A percentile compares a stretch with the other conserved stretches of the same genome.
phyloP scores from a whole-genome alignment of 2,329 filamentous ascomycete species.

The Penicillium sp. region DNA sequence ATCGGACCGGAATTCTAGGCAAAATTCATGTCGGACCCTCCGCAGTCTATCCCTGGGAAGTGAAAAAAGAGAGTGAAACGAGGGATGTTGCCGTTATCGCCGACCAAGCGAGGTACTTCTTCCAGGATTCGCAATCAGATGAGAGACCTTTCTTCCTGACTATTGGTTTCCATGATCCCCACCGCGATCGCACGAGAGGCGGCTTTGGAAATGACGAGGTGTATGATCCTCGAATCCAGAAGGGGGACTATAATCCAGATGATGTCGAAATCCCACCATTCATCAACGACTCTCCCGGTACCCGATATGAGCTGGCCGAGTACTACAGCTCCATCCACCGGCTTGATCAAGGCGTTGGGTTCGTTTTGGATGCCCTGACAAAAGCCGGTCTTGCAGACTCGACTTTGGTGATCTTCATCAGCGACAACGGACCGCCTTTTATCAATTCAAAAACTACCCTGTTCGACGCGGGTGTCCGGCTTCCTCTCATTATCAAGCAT shows the following conservation, averaged over 20 bases:
- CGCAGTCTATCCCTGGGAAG: conserved; percentile 45
- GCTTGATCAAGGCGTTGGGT: conserved; percentile 44
- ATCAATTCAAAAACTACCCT: conserved; percentile 54
- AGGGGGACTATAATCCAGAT: conserved; percentile 26
- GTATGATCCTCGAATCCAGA: conserved; percentile 25
- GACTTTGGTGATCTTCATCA: conserved; percentile 49
- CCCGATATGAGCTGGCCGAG: conserved; percentile 44
- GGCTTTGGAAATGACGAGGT: conserved; percentile 47
- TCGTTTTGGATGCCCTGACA: conserved; percentile 39
- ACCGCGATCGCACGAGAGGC: conserved; percentile 43
- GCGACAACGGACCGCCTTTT: conserved; percentile 52
- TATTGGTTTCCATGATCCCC: conserved; percentile 49
- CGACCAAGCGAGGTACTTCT: conserved; percentile 40
- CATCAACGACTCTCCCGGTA: conserved; percentile 42
- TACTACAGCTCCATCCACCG: conserved; percentile 47
- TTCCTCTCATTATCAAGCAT: conserved; percentile 44
- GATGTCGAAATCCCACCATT: conserved; percentile 45
- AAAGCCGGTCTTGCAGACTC: conserved; percentile 25
- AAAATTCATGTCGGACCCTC: conserved; percentile 51
- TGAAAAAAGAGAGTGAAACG: conserved; percentile 41
- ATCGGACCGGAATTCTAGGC: conserved; percentile 49
- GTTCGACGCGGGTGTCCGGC: conserved; percentile 48
- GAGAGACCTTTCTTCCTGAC: conserved; percentile 47
- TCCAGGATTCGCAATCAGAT: conserved; percentile 32
- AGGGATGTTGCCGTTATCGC: conserved; percentile 46